Percentiles rank a stretch among this genome's conserved stretches.
phyloP scores from a whole-genome alignment of 345 rosid species.

The Stellera chamaejasme region DNA sequence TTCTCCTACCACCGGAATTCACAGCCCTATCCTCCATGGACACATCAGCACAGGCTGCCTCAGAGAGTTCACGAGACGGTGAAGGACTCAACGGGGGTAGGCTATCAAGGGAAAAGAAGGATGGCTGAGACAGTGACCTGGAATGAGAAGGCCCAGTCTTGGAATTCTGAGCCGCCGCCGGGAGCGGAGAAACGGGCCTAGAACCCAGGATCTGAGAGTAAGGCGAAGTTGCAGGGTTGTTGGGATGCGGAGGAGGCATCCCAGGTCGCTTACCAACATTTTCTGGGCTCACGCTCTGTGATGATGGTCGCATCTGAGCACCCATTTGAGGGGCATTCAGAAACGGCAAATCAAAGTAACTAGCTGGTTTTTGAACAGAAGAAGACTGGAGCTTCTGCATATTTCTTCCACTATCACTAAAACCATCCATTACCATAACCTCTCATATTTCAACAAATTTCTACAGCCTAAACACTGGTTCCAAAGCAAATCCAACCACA shows the following conservation, averaged over 20 bases:
- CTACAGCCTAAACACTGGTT: not conserved
- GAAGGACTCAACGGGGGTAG: conserved; percentile 49
- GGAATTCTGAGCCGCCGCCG: conserved; percentile 24
- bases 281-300: conserved; percentile 14
- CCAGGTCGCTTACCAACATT: conserved; percentile 20
- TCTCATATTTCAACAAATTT: conserved; percentile 7
- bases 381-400: conserved; percentile 18
- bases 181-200: conserved; percentile 29
- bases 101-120: conserved; percentile 48
- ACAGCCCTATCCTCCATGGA: conserved; percentile 36
- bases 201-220: conserved; percentile 35
- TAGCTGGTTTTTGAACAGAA: conserved; percentile 2
- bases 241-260: conserved; percentile 32
- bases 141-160: conserved; percentile 34
- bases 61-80: conserved; percentile 24
- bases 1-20: conserved; percentile 16
- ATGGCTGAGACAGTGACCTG: conserved; percentile 48
- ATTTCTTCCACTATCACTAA: not conserved
- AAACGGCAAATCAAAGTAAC: conserved; percentile 11
- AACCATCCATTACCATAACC: conserved; percentile 16
- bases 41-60: conserved; percentile 25
- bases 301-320: not conserved
- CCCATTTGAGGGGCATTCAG: conserved; percentile 13
- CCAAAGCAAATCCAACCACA: not conserved
- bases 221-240: conserved; percentile 20